phyloP scores from a whole-genome alignment of 768 basidiomycete species.

The Russula sp. region DNA sequence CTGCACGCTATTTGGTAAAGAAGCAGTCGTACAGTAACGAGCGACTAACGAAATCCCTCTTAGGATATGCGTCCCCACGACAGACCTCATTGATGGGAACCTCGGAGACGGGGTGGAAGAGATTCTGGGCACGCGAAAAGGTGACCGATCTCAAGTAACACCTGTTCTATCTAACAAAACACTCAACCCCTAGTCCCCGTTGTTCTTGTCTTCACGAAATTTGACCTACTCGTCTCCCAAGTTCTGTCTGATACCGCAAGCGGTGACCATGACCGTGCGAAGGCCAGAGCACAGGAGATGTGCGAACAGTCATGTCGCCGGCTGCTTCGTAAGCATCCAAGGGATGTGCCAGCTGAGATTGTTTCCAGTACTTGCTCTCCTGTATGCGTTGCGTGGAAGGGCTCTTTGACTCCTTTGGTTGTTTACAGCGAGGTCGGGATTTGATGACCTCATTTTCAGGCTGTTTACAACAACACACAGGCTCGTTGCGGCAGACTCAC shows the following conservation, averaged over 20 bases:
- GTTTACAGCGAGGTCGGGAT: background rate
- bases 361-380: constrained; percentile 9
- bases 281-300: background rate
- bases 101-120: background rate
- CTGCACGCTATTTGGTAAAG: constrained; percentile 11
- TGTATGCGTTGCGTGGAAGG: background rate
- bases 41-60: background rate
- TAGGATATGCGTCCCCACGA: constrained; percentile 10
- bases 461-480: background rate
- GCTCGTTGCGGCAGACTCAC: background rate
- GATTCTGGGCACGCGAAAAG: constrained; percentile 1
- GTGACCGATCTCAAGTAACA: background rate
- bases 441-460: background rate
- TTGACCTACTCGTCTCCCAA: background rate
- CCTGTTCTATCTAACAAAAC: background rate
- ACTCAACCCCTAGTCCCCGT: background rate
- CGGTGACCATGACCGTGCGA: background rate
- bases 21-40: background rate
- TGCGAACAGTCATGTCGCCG: background rate
- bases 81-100: background rate
- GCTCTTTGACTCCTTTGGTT: background rate
- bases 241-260: background rate
- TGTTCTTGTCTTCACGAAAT: constrained; percentile 4
- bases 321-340: background rate
- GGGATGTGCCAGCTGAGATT: background rate